These are phyloP conservation scores for Coemansia sp. DNA, from an alignment of 192 early-diverging fungal species.

Conservation along the genomic window DNA sequence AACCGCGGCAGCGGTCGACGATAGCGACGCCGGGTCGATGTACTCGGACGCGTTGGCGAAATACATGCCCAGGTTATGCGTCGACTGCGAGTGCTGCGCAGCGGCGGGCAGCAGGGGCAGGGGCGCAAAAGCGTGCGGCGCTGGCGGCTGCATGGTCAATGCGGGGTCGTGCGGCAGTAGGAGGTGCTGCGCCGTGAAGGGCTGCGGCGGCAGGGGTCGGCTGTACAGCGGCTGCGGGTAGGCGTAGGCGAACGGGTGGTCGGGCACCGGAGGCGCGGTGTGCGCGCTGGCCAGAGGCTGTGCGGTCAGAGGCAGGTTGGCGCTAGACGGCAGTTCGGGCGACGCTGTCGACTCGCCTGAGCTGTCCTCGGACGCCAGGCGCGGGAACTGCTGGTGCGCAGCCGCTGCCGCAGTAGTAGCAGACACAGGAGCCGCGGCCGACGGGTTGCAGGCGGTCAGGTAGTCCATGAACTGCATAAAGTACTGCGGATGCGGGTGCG, in stretches of 20 bases:
- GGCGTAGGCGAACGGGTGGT: not conserved
- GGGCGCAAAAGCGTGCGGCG: conserved; percentile 3
- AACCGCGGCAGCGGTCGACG: conserved; percentile 10
- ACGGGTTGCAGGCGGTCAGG: conserved; percentile 29
- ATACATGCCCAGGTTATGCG: conserved; percentile 15
- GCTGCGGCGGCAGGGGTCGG: conserved; percentile 7
- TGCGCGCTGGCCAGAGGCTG: not conserved
- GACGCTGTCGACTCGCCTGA: conserved; percentile 38
- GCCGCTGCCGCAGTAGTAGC: conserved; percentile 13
- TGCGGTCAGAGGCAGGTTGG: conserved; percentile 6
- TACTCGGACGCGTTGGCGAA: conserved; percentile 21
- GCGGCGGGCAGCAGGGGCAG: not conserved
- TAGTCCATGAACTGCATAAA: conserved; percentile 54
- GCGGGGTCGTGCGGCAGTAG: conserved; percentile 8
- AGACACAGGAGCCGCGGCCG: not conserved
- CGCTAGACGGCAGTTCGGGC: conserved; percentile 37
- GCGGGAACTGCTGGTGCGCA: conserved; percentile 23
- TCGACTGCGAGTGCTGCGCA: conserved; percentile 1
- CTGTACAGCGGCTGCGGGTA: conserved; percentile 6
- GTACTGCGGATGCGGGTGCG: conserved; percentile 29
- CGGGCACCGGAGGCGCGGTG: conserved; percentile 2
- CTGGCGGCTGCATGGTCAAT: conserved; percentile 1
- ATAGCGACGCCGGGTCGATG: conserved; percentile 32
- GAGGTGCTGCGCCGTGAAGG: conserved; percentile 9
- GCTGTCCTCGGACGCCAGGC: conserved; percentile 35